A percentile compares a stretch with the other conserved stretches of the same genome.
Conservation (phyloP, 2,329 filamentous ascomycete species). For the Stagonosporopsis cucurbitacearum region DNA sequence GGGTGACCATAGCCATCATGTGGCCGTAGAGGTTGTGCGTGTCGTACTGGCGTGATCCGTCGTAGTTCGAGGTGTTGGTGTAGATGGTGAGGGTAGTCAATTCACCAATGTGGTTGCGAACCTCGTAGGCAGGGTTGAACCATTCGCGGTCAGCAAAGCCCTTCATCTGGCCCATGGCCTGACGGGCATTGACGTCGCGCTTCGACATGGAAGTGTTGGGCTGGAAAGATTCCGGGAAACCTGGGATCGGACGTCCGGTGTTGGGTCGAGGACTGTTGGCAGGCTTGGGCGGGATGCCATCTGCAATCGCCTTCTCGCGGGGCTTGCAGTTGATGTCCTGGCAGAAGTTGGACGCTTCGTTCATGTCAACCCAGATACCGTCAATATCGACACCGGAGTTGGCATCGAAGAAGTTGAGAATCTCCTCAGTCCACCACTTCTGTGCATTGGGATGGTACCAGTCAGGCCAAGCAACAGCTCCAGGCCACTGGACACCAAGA, state of each 20-base stretch:
- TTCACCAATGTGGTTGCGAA: constrained; percentile 65
- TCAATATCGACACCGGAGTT: constrained; percentile 75
- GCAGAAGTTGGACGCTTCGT: constrained; percentile 50
- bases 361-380: constrained; percentile 66
- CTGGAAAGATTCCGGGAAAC: constrained; percentile 73
- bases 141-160: constrained; percentile 70
- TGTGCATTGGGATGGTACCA: constrained; percentile 74
- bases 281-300: constrained; percentile 65
- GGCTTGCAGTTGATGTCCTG: constrained; percentile 56
- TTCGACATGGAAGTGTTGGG: constrained; percentile 50
- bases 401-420: constrained; percentile 68
- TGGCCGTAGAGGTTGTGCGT: constrained; percentile 79
- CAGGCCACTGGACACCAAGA: constrained; percentile 77
- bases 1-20: constrained; percentile 73
- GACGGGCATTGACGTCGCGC: constrained; percentile 23
- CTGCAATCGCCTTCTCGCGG: constrained; percentile 44
- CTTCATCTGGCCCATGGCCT: constrained; percentile 52
- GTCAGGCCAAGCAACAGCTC: constrained; percentile 74
- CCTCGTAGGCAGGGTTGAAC: constrained; percentile 68
- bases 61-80: constrained; percentile 71
- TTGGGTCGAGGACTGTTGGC: constrained; percentile 60
- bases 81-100: constrained; percentile 61
- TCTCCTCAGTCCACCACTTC: constrained; percentile 73
- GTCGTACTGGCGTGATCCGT: constrained; percentile 73
- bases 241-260: constrained; percentile 69